Percentiles rank a stretch among this genome's conserved stretches.
Conservation (phyloP, 2,329 filamentous ascomycete genomes). For the Colletotrichum truncatum region DNA sequence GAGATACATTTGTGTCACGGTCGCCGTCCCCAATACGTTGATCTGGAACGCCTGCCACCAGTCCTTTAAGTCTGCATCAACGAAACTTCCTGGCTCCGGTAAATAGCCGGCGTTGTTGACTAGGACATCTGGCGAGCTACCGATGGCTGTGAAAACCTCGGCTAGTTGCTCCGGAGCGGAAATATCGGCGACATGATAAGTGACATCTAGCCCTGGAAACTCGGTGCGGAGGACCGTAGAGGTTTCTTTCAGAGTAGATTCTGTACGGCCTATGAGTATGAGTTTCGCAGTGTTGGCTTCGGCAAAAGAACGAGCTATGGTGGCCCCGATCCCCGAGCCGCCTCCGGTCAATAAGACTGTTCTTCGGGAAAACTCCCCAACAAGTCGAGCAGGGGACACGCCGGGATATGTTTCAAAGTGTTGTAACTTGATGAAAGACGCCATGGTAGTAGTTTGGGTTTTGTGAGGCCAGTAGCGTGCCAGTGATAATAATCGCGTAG, state of each 20-base stretch:
- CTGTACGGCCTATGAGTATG: conserved; percentile 48
- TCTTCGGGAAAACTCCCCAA: conserved; percentile 36
- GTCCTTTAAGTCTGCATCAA: background rate
- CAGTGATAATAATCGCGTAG: no score
- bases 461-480: no score
- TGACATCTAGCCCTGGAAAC: background rate
- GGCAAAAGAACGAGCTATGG: conserved; percentile 67
- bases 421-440: conserved; percentile 3
- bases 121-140: background rate
- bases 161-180: background rate
- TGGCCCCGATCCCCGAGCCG: conserved; percentile 71
- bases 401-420: background rate
- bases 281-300: conserved; percentile 46
- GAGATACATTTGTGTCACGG: conserved; percentile 7
- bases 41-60: conserved; percentile 17
- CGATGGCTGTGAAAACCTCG: background rate
- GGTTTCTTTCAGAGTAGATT: conserved; percentile 33
- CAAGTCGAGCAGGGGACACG: background rate
- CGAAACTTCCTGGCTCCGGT: background rate
- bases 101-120: conserved; percentile 13
- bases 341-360: conserved; percentile 74
- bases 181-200: background rate
- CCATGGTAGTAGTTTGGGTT: no score
- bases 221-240: background rate
- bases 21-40: conserved; percentile 12